phyloP scores from a whole-genome alignment of 2,329 filamentous ascomycete species.

The Fusarium metavorans region DNA sequence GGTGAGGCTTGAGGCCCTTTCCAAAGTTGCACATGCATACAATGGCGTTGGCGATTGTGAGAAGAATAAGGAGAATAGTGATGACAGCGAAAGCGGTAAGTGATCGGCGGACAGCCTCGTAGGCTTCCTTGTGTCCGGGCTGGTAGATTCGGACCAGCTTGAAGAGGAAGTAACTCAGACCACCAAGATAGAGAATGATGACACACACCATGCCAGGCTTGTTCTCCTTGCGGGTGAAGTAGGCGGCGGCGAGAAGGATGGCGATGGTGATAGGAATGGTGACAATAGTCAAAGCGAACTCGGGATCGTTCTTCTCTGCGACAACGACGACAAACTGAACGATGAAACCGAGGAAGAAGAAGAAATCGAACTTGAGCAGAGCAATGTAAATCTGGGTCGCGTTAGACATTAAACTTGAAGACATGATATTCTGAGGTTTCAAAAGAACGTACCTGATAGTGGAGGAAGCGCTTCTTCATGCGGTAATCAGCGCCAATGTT shows the following conservation, averaged over 20 bases:
- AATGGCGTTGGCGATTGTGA: slow-evolving; percentile 88
- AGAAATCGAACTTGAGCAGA: slow-evolving; percentile 98
- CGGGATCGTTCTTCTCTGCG: slow-evolving; percentile 73
- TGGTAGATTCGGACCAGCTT: slow-evolving; percentile 97
- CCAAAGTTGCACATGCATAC: slow-evolving; percentile 93
- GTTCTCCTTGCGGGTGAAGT: slow-evolving; percentile 86
- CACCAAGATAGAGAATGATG: slow-evolving; percentile 89
- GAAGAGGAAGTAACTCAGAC: slow-evolving; percentile 95
- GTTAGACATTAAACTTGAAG: not conserved
- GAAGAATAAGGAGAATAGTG: slow-evolving; percentile 87
- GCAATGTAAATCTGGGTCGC: slow-evolving; percentile 88
- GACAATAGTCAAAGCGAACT: slow-evolving; percentile 88
- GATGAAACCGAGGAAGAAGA: slow-evolving; percentile 99
- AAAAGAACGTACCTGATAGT: slow-evolving; percentile 81
- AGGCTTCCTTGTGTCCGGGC: slow-evolving; percentile 67
- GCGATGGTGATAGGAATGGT: slow-evolving; percentile 92
- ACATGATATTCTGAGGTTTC: not conserved
- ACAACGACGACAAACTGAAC: slow-evolving; percentile 98
- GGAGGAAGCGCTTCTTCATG: slow-evolving; percentile 96
- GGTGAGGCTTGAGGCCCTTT: slow-evolving; percentile 88
- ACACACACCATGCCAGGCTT: slow-evolving; percentile 80
- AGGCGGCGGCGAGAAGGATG: slow-evolving; percentile 87
- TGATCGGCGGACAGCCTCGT: slow-evolving; percentile 83
- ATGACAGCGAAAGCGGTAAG: slow-evolving; percentile 95
- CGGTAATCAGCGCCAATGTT: slow-evolving; percentile 97